Percentiles rank a stretch among this genome's conserved stretches.
These are phyloP conservation scores for Epichloe brachyelytri DNA, from an alignment of 2,329 filamentous ascomycete genomes.

Conservation along the genomic window DNA sequence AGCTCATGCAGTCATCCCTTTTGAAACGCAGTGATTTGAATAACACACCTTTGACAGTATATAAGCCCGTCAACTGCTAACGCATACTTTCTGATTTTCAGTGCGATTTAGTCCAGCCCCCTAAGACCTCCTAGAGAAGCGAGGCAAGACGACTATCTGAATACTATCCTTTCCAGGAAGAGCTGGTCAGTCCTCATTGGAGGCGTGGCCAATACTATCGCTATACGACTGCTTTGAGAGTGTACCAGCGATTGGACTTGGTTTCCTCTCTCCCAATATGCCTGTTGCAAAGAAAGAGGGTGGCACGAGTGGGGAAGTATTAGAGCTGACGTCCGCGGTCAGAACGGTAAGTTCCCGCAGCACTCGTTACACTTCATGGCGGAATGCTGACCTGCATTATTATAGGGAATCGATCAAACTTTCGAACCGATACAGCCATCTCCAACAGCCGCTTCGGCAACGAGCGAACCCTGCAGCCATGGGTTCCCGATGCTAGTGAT, in stretches of 20 bases:
- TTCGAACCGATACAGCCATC: slow-evolving; percentile 82
- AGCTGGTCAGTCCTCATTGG: slow-evolving; percentile 1
- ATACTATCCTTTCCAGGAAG: slow-evolving; percentile 4
- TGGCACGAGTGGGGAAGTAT: slow-evolving; percentile 17
- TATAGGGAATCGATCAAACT: slow-evolving; percentile 52
- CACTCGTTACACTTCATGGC: not conserved
- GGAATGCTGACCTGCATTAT: not conserved
- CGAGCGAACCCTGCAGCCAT: slow-evolving; percentile 68
- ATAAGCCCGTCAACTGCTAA: not conserved
- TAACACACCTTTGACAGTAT: not conserved
- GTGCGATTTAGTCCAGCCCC: not conserved
- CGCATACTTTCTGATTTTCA: not conserved
- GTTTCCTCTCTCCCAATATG: slow-evolving; percentile 18
- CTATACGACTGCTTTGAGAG: slow-evolving; percentile 7
- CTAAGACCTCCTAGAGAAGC: not conserved
- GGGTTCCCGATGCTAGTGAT: slow-evolving; percentile 56
- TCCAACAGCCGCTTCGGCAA: slow-evolving; percentile 57
- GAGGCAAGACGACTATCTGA: slow-evolving; percentile 5
- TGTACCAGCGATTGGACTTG: slow-evolving; percentile 11
- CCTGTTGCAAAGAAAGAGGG: slow-evolving; percentile 27
- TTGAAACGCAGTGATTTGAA: not conserved
- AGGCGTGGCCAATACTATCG: not conserved
- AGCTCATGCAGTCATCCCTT: not conserved
- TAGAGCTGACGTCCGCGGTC: slow-evolving; percentile 18
- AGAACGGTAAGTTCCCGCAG: slow-evolving; percentile 22